Evolutionary conservation across 2,329 filamentous ascomycete genomes (phyloP), one percentile per base, ranked within the genome.

Genomic region (Apiospora arundinis): DNA sequence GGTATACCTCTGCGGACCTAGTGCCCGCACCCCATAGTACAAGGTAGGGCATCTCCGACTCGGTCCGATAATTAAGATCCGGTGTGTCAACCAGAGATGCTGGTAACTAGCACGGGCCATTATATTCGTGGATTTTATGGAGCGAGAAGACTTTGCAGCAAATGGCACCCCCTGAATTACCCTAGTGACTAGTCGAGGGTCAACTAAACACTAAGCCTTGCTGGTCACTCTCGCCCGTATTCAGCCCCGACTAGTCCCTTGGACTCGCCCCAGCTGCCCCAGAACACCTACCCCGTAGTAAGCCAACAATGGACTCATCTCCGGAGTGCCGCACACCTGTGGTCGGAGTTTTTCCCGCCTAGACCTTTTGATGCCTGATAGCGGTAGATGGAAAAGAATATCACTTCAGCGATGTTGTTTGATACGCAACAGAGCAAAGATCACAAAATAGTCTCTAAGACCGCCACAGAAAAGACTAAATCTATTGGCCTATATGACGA

Each of bases 121-220:
- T 4, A 11, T 14, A 8, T 14, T 21, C 32, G 16, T n/a, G 28
- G 4, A 40, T n/a, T 63, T 40, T 63, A 40, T 63, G 56, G 56
- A 40, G 56, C 28, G 18, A 32, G 32, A 63, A 6, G 46, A 40
- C 32, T 12, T 8, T 8, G 1, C 32, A 63, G 56, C 56, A 40
- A 63, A 63, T 63, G 2, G 56, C 12, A 18, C 40, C 56, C 56
- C 56, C 32, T 63, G 56, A 40, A 21, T 12, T 8, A 63, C 56
- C 56, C 52, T 56, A 37, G 52, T 8, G 52, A 37, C 52, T 60
- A 60, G 52, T 60, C 52, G 52, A 2, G 9, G 56, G 56, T 28
- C 56, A 63, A 63, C 32, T 63, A 63, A 40, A 63, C 56, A 63
- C 56, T 63, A 63, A 63, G 56, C 56, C 56, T 4, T 40, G 32